Conservation (phyloP, 2,329 filamentous ascomycete genomes). For the Chrysoporthe puriensis region DNA sequence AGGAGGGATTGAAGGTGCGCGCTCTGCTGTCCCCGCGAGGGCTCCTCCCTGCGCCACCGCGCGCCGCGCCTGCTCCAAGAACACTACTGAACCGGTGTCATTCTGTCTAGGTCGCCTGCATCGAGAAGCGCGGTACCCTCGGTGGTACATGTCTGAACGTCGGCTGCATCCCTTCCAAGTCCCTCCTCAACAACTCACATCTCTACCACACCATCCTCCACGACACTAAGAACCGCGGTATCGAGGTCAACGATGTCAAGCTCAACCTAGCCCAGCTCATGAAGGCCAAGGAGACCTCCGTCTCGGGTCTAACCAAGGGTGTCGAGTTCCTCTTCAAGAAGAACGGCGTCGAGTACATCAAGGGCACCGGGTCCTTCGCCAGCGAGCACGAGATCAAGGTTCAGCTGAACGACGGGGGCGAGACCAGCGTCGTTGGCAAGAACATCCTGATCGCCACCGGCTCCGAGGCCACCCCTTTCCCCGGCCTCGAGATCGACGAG, state of each 20-base stretch:
- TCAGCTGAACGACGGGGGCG: constrained; percentile 86
- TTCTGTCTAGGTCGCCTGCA: constrained; percentile 77
- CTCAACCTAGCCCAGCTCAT: constrained; percentile 95
- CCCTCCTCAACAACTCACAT: constrained; percentile 98
- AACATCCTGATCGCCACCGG: constrained; percentile 98
- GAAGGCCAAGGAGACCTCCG: constrained; percentile 97
- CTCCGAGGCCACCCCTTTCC: constrained; percentile 94
- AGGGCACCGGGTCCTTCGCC: constrained; percentile 85
- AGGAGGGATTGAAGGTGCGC: constrained; percentile 90
- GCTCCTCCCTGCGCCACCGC: too few species aligned
- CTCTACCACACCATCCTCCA: constrained; percentile 96
- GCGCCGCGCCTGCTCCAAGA: neutral
- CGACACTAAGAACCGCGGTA: constrained; percentile 95
- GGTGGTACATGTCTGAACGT: constrained; percentile 98
- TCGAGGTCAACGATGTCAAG: constrained; percentile 96
- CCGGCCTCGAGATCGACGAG: constrained; percentile 93
- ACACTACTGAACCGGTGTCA: neutral
- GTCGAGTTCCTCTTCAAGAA: constrained; percentile 99
- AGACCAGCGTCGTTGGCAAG: constrained; percentile 85
- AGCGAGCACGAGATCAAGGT: constrained; percentile 93
- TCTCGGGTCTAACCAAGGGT: constrained; percentile 88
- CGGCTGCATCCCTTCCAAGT: constrained; percentile 99
- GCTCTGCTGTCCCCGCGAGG: neutral
- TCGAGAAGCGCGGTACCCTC: constrained; percentile 95
- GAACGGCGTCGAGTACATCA: constrained; percentile 98